A percentile compares a stretch with the other conserved stretches of the same genome.
phyloP scores from a whole-genome alignment of 1,284 basidiomycete genomes.

The Ganoderma multipileum region DNA sequence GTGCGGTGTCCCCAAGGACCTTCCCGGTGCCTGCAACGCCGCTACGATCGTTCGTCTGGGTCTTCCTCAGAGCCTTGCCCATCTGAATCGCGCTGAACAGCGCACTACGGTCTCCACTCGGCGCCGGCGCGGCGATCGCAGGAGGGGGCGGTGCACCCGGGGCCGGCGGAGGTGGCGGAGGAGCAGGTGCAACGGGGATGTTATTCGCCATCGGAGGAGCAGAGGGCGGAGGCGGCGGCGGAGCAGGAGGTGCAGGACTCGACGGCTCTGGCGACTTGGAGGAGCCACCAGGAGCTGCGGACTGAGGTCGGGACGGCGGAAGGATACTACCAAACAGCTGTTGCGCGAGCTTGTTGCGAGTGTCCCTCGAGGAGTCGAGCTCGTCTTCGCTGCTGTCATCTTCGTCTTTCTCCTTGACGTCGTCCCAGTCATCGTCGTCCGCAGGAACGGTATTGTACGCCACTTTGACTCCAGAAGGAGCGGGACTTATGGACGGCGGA shows the following conservation, averaged over 20 bases:
- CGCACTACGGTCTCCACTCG: constrained; percentile 66
- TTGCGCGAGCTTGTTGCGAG: constrained; percentile 77
- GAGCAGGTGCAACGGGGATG: constrained; percentile 26
- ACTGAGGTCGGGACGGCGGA: constrained; percentile 57
- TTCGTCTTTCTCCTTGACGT: constrained; percentile 76
- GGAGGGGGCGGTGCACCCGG: constrained; percentile 44
- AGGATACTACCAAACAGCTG: constrained; percentile 79
- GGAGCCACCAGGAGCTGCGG: constrained; percentile 43
- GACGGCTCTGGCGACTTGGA: constrained; percentile 40
- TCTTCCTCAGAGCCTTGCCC: constrained; percentile 78
- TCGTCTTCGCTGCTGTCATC: constrained; percentile 86
- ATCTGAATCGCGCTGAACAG: constrained; percentile 86
- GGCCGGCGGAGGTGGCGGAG: constrained; percentile 30
- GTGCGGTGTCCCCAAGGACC: constrained; percentile 79
- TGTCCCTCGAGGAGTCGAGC: constrained; percentile 65
- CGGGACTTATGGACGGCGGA: constrained; percentile 47
- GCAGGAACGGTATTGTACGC: constrained; percentile 68
- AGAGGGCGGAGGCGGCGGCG: constrained; percentile 45
- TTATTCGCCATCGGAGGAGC: constrained; percentile 40
- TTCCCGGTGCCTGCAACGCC: constrained; percentile 72
- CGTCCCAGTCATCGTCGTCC: constrained; percentile 86
- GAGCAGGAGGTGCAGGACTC: constrained; percentile 45
- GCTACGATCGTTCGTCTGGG: constrained; percentile 88
- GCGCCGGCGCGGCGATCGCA: constrained; percentile 45
- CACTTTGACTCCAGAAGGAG: constrained; percentile 50